phyloP scores from a whole-genome alignment of 2,329 filamentous ascomycete species.

The Monilinia aucupariae region DNA sequence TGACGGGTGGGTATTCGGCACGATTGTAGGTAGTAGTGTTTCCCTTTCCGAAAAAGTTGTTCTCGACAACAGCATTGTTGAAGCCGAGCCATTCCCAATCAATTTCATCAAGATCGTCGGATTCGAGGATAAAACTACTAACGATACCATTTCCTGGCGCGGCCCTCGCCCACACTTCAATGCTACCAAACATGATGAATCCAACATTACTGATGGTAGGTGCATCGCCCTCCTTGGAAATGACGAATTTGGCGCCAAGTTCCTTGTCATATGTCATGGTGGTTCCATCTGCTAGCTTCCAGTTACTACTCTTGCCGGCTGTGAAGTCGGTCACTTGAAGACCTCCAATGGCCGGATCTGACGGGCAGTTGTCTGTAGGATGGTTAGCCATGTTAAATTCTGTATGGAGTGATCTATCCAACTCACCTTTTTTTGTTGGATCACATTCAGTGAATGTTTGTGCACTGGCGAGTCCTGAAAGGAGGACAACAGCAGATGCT shows the following conservation, averaged over 20 bases:
- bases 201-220: slow-evolving; percentile 43
- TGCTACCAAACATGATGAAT: slow-evolving; percentile 50
- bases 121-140: slow-evolving; percentile 46
- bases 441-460: slow-evolving; percentile 20
- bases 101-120: slow-evolving; percentile 48
- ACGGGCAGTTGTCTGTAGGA: slow-evolving; percentile 36
- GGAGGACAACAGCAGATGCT: slow-evolving; percentile 17
- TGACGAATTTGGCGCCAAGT: slow-evolving; percentile 46
- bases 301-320: slow-evolving; percentile 43
- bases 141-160: slow-evolving; percentile 46
- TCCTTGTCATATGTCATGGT: slow-evolving; percentile 37
- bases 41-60: slow-evolving; percentile 52
- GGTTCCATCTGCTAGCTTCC: slow-evolving; percentile 49
- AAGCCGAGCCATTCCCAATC: slow-evolving; percentile 44
- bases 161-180: slow-evolving; percentile 44
- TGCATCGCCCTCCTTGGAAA: slow-evolving; percentile 43
- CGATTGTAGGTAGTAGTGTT: slow-evolving; percentile 48
- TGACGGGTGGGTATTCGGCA: slow-evolving; percentile 38
- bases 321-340: slow-evolving; percentile 42
- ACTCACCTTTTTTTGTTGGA: slow-evolving; percentile 16
- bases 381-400: slow-evolving; percentile 22
- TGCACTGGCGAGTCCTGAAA: slow-evolving; percentile 16
- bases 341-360: slow-evolving; percentile 40
- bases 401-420: background rate
- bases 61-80: slow-evolving; percentile 38